Conservation (phyloP, 345 rosid genomes). For the Aegle marmelos region DNA sequence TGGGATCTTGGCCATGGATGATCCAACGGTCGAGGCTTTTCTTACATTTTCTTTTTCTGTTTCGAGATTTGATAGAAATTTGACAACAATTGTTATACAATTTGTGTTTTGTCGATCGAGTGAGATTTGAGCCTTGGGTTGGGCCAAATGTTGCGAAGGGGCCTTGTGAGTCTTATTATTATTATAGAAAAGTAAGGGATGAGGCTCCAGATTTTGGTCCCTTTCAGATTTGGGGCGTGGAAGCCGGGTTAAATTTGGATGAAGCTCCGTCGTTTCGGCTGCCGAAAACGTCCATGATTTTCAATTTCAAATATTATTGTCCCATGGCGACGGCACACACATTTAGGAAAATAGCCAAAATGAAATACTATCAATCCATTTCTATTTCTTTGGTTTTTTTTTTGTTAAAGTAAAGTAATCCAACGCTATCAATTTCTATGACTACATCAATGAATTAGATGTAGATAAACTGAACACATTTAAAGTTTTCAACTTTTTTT, state of each 20-base stretch:
- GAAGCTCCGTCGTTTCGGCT: background rate
- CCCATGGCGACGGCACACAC: background rate
- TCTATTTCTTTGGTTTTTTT: too few species aligned
- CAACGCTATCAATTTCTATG: background rate
- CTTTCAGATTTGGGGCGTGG: background rate
- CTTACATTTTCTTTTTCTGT: background rate
- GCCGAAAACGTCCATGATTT: background rate
- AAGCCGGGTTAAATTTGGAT: background rate
- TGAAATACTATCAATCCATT: background rate
- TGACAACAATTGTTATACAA: too few species aligned
- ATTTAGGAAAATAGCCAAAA: background rate
- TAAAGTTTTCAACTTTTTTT: too few species aligned
- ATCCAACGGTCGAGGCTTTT: background rate
- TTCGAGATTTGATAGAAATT: background rate
- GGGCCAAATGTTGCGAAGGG: too few species aligned
- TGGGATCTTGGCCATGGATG: conserved; percentile 32
- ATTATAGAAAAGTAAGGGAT: background rate
- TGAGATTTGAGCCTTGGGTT: too few species aligned
- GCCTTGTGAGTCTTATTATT: too few species aligned
- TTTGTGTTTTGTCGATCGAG: too few species aligned
- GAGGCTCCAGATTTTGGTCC: background rate
- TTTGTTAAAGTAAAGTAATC: too few species aligned
- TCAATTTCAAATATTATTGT: background rate
- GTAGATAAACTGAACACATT: too few species aligned
- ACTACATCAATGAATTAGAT: too few species aligned